Evolutionary conservation across 306 rosid species (phyloP).

Genomic region (Begonia peltatifolia): DNA sequence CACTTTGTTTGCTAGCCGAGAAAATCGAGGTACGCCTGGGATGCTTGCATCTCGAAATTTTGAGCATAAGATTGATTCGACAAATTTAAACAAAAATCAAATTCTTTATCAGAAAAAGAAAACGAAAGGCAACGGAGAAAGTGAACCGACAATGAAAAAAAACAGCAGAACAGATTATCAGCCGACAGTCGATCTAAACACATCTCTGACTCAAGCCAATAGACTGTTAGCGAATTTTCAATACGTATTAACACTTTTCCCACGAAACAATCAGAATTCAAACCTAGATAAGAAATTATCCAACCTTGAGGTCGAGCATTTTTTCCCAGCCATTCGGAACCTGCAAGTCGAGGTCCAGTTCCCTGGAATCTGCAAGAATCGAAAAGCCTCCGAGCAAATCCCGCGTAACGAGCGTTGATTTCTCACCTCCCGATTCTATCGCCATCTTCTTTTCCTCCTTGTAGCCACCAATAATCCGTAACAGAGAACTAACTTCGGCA

Average conservation of each 20-base stretch:
- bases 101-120: no score
- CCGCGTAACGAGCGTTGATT: slow-evolving; percentile 64
- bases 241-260: background rate
- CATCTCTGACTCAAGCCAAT: no score
- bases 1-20: no score
- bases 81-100: no score
- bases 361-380: slow-evolving; percentile 47
- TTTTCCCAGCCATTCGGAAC: slow-evolving; percentile 94
- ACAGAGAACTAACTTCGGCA: slow-evolving; percentile 67
- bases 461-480: slow-evolving; percentile 47
- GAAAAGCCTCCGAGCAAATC: slow-evolving; percentile 76
- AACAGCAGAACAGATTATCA: no score
- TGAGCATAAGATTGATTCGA: no score
- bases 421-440: slow-evolving; percentile 35
- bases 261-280: slow-evolving; percentile 11
- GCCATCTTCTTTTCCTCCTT: slow-evolving; percentile 59
- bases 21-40: no score
- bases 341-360: slow-evolving; percentile 91
- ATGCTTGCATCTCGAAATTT: no score
- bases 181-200: no score
- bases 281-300: slow-evolving; percentile 8
- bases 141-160: no score
- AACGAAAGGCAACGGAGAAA: no score
- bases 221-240: no score
- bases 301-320: slow-evolving; percentile 82